Evolutionary conservation across 192 early-diverging fungal genomes (phyloP).

Genomic region (Coemansia umbellata): DNA sequence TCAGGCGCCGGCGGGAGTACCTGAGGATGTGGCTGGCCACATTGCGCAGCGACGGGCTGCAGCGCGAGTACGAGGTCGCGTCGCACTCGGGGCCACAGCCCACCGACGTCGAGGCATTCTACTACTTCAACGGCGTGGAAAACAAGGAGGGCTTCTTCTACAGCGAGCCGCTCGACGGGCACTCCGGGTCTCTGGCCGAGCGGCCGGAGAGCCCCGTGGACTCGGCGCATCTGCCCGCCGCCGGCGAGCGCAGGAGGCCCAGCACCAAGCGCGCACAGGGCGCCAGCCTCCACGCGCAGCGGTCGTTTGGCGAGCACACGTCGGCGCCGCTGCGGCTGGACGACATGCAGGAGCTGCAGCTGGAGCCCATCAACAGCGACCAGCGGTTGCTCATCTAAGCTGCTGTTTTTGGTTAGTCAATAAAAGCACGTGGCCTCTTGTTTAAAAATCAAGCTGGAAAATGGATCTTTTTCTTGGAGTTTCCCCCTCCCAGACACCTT

Average conservation of each 20-base stretch:
- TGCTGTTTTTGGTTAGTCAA: too few species aligned
- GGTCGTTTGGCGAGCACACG: not conserved
- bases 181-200: not conserved
- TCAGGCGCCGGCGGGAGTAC: conserved; percentile 15
- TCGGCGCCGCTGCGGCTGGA: conserved; percentile 3
- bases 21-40: conserved; percentile 18
- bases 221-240: not conserved
- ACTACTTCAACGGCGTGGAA: not conserved
- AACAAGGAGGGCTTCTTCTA: not conserved
- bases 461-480: too few species aligned
- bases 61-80: conserved; percentile 20
- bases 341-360: not conserved
- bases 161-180: too few species aligned
- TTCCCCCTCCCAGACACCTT: too few species aligned
- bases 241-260: not conserved
- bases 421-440: too few species aligned
- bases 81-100: not conserved
- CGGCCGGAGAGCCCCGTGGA: not conserved
- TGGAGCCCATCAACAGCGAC: not conserved
- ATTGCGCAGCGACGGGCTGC: conserved; percentile 27
- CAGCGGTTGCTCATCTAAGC: not conserved
- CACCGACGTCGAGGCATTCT: not conserved
- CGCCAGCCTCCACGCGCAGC: not conserved
- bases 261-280: too few species aligned
- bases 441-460: too few species aligned